phyloP scores from a whole-genome alignment of 2,329 filamentous ascomycete genomes.

The Exophiala viscosa region DNA sequence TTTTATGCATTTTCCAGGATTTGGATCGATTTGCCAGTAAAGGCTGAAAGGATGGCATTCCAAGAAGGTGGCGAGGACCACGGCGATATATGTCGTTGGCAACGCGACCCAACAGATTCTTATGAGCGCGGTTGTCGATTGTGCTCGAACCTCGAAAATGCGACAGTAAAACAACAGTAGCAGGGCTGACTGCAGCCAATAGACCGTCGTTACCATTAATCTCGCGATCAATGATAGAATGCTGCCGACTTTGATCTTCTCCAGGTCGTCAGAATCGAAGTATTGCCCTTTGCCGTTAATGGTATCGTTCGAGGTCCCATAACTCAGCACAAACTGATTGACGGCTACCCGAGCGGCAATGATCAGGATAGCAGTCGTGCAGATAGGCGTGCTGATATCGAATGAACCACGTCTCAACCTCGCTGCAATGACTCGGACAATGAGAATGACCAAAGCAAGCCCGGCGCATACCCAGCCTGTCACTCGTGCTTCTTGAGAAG shows the following conservation, averaged over 20 bases:
- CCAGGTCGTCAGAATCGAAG: slow-evolving; percentile 27
- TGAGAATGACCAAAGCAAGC: slow-evolving; percentile 15
- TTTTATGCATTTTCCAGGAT: slow-evolving; percentile 36
- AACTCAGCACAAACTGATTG: slow-evolving; percentile 19
- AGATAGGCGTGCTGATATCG: slow-evolving; percentile 16
- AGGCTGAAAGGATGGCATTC: slow-evolving; percentile 48
- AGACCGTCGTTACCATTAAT: slow-evolving; percentile 27
- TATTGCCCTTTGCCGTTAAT: slow-evolving; percentile 17
- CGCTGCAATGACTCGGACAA: slow-evolving; percentile 14
- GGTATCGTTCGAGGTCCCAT: slow-evolving; percentile 22
- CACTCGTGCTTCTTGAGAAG: slow-evolving; percentile 16
- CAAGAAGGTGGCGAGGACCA: slow-evolving; percentile 35
- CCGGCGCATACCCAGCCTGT: slow-evolving; percentile 19
- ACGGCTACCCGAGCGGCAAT: slow-evolving; percentile 15
- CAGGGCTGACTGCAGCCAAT: slow-evolving; percentile 29
- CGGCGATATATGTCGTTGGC: slow-evolving; percentile 32
- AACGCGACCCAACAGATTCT: slow-evolving; percentile 31
- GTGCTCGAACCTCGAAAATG: slow-evolving; percentile 24
- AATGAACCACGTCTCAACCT: slow-evolving; percentile 17
- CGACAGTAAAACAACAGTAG: slow-evolving; percentile 29
- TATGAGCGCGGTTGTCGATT: slow-evolving; percentile 27
- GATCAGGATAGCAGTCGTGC: slow-evolving; percentile 11
- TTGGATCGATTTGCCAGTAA: slow-evolving; percentile 55
- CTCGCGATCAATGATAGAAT: slow-evolving; percentile 26
- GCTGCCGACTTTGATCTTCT: slow-evolving; percentile 26